Evolutionary conservation across 129 eudicot genomes (phyloP).

Genomic region (Chrysanthemum makinoi): DNA sequence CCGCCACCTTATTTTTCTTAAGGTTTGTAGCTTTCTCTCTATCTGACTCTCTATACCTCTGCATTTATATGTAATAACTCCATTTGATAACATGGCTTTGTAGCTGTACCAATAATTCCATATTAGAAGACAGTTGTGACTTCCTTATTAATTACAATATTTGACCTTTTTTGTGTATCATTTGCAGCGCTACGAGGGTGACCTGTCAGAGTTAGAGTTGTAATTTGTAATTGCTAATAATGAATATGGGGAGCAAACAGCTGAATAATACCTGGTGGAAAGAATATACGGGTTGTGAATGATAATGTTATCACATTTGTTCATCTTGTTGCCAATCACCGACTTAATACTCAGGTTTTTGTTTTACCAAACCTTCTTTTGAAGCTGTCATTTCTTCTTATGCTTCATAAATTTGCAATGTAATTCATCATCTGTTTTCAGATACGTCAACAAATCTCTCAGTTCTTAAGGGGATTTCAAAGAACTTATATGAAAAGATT

Average conservation of each 20-base stretch:
- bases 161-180: constrained; percentile 18
- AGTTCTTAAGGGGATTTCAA: constrained; percentile 86
- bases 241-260: constrained; percentile 22
- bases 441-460: constrained; percentile 74
- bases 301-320: too few relatives aligned
- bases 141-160: neutral
- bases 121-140: neutral
- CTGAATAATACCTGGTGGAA: too few relatives aligned
- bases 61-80: neutral
- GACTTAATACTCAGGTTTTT: too few relatives aligned
- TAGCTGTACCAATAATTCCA: neutral
- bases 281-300: too few relatives aligned
- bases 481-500: constrained; percentile 81
- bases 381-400: too few relatives aligned
- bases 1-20: constrained; percentile 85
- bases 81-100: neutral
- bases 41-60: neutral
- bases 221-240: constrained; percentile 86
- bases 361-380: too few relatives aligned
- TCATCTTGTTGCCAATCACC: too few relatives aligned
- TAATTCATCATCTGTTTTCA: too few relatives aligned
- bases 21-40: constrained; percentile 46
- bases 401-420: too few relatives aligned
- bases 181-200: constrained; percentile 75
- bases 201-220: constrained; percentile 76